These are phyloP conservation scores for Spathaspora gorwiae DNA, from an alignment of 805 yeast species.

Conservation along the genomic window DNA sequence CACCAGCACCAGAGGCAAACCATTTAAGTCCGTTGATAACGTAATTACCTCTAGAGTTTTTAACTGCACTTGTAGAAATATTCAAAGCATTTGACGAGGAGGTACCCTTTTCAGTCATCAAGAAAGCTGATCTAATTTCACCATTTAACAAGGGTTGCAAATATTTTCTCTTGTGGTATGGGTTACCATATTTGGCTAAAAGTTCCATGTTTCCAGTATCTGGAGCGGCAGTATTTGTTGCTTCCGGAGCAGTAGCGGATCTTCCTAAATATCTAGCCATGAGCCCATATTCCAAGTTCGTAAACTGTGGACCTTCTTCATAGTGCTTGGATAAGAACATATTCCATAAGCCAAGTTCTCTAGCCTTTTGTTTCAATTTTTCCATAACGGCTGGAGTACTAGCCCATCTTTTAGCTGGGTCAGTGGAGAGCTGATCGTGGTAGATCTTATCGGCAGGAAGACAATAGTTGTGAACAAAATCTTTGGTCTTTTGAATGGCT, in stretches of 20 bases:
- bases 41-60: conserved; percentile 38
- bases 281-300: conserved; percentile 60
- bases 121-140: conserved; percentile 53
- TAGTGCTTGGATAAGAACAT: conserved; percentile 49
- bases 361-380: conserved; percentile 49
- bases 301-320: conserved; percentile 51
- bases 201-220: conserved; percentile 63
- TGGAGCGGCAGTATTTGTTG: conserved; percentile 57
- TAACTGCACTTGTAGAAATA: conserved; percentile 42
- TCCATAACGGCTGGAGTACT: conserved; percentile 45
- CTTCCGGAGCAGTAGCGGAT: conserved; percentile 52
- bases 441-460: conserved; percentile 51
- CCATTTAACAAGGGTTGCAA: conserved; percentile 52
- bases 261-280: conserved; percentile 63
- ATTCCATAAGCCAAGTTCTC: conserved; percentile 55
- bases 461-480: conserved; percentile 54
- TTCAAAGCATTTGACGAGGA: conserved; percentile 62
- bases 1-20: conserved; percentile 72
- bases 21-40: conserved; percentile 60
- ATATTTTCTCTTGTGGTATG: conserved; percentile 40
- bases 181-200: conserved; percentile 38
- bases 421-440: conserved; percentile 33
- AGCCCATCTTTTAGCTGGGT: conserved; percentile 44
- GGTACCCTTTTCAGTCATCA: conserved; percentile 61
- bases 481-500: conserved; percentile 36